Base-by-base conservation (phyloP, 148 eudicot genomes). In the Selenicereus undatus region DNA sequence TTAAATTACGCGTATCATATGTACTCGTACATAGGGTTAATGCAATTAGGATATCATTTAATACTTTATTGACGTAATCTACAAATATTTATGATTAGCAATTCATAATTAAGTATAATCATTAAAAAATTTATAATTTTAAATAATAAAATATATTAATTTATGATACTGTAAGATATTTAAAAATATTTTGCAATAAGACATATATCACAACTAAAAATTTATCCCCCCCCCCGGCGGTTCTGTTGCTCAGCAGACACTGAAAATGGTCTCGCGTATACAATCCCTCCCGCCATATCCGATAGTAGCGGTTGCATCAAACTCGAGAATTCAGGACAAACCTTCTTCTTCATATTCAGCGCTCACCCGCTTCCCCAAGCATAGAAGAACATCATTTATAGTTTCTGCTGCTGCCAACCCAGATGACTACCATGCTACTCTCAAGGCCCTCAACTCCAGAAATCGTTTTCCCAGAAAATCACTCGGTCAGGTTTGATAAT, bases 371-470 rank as follows among this genome's bases (percentile, higher is more conserved):
- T 68, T 42, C 51, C 45, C 83, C 83, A 75, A 76, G 51, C 56
- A 71, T 78, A 83, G 81, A 83, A 81, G 69, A 80, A 17, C 64
- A 2, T 78, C 45, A 8, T 54, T 74, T 74, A 35, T 78, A 81
- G 56, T 74, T 7, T 79, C 66, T 71, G 78, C 81, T 71, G 78
- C 81, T 29, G 36, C 79, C n/a, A 86, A 81, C 79, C 51, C 85
- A 70, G 98, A 95, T 81, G 97, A 93, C 77, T 95, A 95, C 79
- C 89, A 91, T 76, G 86, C 97, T 69, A 95, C 98, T 65, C 90
- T 95, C 82, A 88, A 86, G 85, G 94, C 98, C 56, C 98, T 95
- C 88, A 95, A 95, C 82, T 93, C 97, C 82, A 89, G 81, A 81
- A 91, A 87, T 83, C 94, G 97, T 4, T 86, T 84, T 39, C 98